A percentile compares a stretch with the other conserved stretches of the same genome.
These are phyloP conservation scores for Penicillium nucicola DNA, from an alignment of 495 filamentous ascomycete species.

Conservation along the genomic window DNA sequence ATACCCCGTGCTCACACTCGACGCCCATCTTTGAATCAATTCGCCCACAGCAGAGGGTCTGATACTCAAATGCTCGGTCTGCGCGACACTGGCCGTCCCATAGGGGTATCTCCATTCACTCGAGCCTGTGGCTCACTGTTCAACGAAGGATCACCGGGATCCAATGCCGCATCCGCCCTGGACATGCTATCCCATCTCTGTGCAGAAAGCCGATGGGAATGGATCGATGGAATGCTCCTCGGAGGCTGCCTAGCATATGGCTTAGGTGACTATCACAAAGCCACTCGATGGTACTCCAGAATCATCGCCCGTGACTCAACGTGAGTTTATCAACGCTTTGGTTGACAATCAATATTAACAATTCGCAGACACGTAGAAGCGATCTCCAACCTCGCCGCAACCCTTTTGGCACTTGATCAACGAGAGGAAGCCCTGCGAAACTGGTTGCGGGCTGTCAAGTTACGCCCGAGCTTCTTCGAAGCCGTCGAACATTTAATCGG, in stretches of 20 bases:
- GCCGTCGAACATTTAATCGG: conserved; percentile 95
- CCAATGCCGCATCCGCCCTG: conserved; percentile 63
- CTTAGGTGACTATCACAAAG: conserved; percentile 79
- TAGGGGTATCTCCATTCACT: conserved; percentile 29
- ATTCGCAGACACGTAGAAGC: conserved; percentile 81
- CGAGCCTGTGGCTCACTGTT: conserved; percentile 31
- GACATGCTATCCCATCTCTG: conserved; percentile 80
- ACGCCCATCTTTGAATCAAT: conserved; percentile 28
- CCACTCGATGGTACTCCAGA: conserved; percentile 83
- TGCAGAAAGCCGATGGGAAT: conserved; percentile 84
- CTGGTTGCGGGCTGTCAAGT: conserved; percentile 80
- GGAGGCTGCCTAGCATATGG: conserved; percentile 94
- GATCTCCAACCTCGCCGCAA: conserved; percentile 88
- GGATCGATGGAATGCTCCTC: conserved; percentile 93
- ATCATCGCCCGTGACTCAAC: conserved; percentile 78
- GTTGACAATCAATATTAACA: conserved; percentile 4
- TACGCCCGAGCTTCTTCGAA: conserved; percentile 89
- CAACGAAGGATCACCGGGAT: conserved; percentile 33
- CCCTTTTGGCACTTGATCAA: conserved; percentile 76
- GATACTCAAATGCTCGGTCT: conserved; percentile 28
- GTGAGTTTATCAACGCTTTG: conserved; percentile 45
- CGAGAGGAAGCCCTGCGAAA: conserved; percentile 81
- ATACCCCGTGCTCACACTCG: conserved; percentile 16
- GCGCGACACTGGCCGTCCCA: conserved; percentile 29
- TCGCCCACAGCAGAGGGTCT: conserved; percentile 22